Conservation (phyloP, 306 rosid genomes). For the Leucaena leucocephala region DNA sequence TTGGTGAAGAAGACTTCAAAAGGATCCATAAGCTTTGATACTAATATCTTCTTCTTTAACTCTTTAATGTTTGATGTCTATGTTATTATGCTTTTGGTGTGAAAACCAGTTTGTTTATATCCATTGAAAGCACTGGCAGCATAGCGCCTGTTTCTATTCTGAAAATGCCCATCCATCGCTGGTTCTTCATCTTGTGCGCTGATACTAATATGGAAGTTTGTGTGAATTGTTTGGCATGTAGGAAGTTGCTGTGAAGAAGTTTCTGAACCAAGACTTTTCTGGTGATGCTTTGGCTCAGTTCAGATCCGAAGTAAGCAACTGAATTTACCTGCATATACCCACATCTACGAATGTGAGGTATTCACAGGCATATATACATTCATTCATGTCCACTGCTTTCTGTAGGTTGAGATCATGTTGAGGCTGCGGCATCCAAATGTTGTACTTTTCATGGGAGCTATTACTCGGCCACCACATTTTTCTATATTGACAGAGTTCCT, state of each 20-base stretch:
- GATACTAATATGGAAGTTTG: constrained; percentile 24
- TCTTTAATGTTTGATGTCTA: neutral
- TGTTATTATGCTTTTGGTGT: constrained; percentile 13
- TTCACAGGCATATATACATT: constrained; percentile 20
- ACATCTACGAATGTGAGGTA: constrained; percentile 21
- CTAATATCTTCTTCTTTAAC: neutral
- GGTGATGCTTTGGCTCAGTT: constrained; percentile 92
- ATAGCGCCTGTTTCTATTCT: constrained; percentile 15
- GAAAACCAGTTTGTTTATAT: constrained; percentile 25
- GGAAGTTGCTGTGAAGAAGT: constrained; percentile 99
- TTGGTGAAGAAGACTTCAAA: neutral
- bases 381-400: constrained; percentile 36
- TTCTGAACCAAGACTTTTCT: constrained; percentile 90
- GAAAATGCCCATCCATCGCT: constrained; percentile 16
- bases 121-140: constrained; percentile 26
- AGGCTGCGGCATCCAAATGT: constrained; percentile 98
- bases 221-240: constrained; percentile 46
- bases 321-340: constrained; percentile 1
- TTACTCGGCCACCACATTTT: constrained; percentile 88
- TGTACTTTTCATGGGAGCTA: constrained; percentile 99
- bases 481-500: constrained; percentile 96
- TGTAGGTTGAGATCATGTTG: constrained; percentile 96
- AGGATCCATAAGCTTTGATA: constrained; percentile 2
- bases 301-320: constrained; percentile 84
- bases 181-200: constrained; percentile 27